These are phyloP conservation scores for Suillus clintonianus DNA, from an alignment of 768 basidiomycete genomes.

Conservation along the genomic window DNA sequence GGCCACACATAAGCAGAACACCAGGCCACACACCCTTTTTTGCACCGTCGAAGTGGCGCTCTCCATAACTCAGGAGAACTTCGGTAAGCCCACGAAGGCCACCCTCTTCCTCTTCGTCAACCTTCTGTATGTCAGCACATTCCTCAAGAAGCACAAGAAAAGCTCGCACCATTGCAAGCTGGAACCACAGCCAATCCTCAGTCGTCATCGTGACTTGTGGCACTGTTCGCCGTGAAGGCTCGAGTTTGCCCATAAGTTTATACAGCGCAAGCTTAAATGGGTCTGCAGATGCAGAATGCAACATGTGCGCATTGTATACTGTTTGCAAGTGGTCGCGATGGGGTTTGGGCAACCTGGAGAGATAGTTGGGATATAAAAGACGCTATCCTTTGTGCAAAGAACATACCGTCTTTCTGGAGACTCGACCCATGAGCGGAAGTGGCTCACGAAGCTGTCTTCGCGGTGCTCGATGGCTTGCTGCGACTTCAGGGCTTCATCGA, in stretches of 20 bases:
- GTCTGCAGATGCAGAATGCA: constrained; percentile 85
- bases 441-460: constrained; percentile 80
- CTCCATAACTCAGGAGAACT: constrained; percentile 74
- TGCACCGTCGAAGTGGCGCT: constrained; percentile 75
- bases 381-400: neutral
- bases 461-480: constrained; percentile 73
- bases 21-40: constrained; percentile 76
- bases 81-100: constrained; percentile 76
- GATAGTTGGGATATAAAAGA: constrained; percentile 1
- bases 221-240: constrained; percentile 77
- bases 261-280: constrained; percentile 96
- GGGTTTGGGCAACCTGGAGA: constrained; percentile 61
- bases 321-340: constrained; percentile 81
- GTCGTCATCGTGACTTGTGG: constrained; percentile 86
- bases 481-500: constrained; percentile 70
- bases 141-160: neutral
- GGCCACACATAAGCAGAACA: constrained; percentile 87
- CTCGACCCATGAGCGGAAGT: constrained; percentile 83
- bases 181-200: constrained; percentile 99
- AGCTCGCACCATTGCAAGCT: constrained; percentile 73
- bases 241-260: constrained; percentile 92
- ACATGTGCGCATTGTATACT: constrained; percentile 84
- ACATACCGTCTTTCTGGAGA: constrained; percentile 74
- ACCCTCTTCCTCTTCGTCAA: constrained; percentile 81
- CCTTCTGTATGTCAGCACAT: constrained; percentile 37